Evolutionary conservation across 2,329 filamentous ascomycete genomes (phyloP).

Genomic region (Epicoccum sorghinum): DNA sequence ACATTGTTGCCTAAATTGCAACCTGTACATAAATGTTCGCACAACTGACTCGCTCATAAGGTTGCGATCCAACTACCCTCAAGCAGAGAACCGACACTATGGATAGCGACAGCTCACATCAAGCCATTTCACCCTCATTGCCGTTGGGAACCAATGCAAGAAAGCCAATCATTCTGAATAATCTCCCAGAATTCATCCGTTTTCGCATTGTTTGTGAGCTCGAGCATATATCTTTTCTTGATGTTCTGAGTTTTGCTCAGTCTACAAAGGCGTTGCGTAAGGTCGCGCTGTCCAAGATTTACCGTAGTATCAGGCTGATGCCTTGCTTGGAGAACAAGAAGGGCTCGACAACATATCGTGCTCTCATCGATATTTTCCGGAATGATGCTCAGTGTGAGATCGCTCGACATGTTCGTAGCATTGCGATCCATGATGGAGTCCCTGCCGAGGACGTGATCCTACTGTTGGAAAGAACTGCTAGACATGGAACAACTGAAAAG

Average conservation of each 20-base stretch:
- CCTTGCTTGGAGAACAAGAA: not conserved
- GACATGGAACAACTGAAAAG: not conserved
- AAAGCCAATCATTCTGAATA: too few species aligned
- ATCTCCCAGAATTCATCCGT: too few species aligned
- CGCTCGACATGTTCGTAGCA: slow-evolving; percentile 12
- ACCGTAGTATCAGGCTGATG: not conserved
- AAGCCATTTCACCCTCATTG: too few species aligned
- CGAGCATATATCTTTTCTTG: not conserved
- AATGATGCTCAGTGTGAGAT: not conserved
- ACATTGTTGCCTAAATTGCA: too few species aligned
- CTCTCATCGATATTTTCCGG: not conserved
- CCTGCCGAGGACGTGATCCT: slow-evolving; percentile 13
- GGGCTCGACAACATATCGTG: not conserved
- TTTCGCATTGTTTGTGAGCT: not conserved
- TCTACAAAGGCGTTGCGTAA: not conserved
- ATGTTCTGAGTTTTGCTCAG: not conserved
- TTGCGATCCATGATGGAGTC: slow-evolving; percentile 10
- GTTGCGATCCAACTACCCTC: too few species aligned
- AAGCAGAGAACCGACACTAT: too few species aligned
- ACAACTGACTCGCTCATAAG: too few species aligned
- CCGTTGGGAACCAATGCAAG: too few species aligned
- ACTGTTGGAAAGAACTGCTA: not conserved
- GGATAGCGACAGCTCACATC: too few species aligned
- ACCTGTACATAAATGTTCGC: too few species aligned
- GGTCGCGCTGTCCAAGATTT: not conserved